phyloP scores from a whole-genome alignment of 202 grass and related monocot genomes.

The Digitaria exilis region DNA sequence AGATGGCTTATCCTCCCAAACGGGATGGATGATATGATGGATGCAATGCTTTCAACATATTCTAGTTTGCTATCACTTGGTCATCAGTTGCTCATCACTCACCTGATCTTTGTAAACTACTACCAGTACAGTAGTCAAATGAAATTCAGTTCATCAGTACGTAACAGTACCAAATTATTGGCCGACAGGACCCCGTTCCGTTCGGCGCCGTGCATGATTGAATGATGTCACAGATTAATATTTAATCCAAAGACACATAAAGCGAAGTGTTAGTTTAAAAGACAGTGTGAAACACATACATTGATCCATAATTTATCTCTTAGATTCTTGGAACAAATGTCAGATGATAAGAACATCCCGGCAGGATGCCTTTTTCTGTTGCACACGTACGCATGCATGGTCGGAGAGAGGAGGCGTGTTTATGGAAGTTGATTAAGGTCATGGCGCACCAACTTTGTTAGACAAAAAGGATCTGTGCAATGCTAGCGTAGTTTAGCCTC shows the following conservation, averaged over 20 bases:
- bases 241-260: not conserved
- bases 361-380: not conserved
- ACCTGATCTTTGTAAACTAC: slow-evolving; percentile 37
- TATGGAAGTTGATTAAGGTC: slow-evolving; percentile 29
- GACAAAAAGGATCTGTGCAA: slow-evolving; percentile 37
- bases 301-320: slow-evolving; percentile 15
- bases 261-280: slow-evolving; percentile 24
- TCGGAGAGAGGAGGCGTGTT: not conserved
- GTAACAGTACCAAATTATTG: not conserved
- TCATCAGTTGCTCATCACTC: not conserved
- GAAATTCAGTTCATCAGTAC: not conserved
- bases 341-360: slow-evolving; percentile 21
- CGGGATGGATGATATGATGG: not conserved
- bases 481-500: slow-evolving; percentile 23
- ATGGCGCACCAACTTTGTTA: slow-evolving; percentile 40
- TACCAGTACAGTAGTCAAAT: slow-evolving; percentile 19
- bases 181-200: slow-evolving; percentile 47
- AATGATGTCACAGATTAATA: not conserved
- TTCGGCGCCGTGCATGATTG: slow-evolving; percentile 55
- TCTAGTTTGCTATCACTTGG: not conserved
- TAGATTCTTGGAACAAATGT: slow-evolving; percentile 38
- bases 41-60: slow-evolving; percentile 11
- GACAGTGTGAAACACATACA: not conserved
- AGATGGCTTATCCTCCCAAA: slow-evolving; percentile 6
- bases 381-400: not conserved